Conservation (phyloP, 179 eudicot species). For the Carnegiea gigantea region DNA sequence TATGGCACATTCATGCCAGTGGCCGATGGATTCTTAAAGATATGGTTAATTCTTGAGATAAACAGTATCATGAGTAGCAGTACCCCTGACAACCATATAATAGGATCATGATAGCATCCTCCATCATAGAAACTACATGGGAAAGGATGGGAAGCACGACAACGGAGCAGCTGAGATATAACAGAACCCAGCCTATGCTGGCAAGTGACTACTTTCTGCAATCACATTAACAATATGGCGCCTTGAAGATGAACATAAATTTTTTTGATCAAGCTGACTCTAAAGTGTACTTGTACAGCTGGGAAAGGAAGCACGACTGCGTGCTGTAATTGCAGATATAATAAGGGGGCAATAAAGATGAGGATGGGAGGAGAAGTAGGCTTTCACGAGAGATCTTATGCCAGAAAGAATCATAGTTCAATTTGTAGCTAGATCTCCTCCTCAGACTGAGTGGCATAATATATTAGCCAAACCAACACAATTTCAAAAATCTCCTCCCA, state of each 20-base stretch:
- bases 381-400: no score
- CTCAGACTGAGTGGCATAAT: not conserved
- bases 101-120: not conserved
- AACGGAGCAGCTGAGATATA: no score
- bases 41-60: not conserved
- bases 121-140: not conserved
- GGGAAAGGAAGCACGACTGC: not conserved
- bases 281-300: not conserved
- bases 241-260: not conserved
- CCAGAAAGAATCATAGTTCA: not conserved
- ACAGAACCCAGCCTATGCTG: no score
- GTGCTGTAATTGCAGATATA: not conserved
- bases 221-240: not conserved
- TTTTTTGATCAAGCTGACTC: not conserved
- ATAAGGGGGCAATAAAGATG: not conserved
- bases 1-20: no score
- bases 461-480: not conserved
- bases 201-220: no score
- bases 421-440: not conserved
- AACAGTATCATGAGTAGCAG: not conserved
- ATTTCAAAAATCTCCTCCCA: not conserved
- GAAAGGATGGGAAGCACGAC: not conserved
- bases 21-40: no score
- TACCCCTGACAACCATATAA: not conserved
- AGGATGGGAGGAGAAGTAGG: no score